These are phyloP conservation scores for Starmerella sirachaensis DNA, from an alignment of 805 yeast genomes.

Conservation along the genomic window DNA sequence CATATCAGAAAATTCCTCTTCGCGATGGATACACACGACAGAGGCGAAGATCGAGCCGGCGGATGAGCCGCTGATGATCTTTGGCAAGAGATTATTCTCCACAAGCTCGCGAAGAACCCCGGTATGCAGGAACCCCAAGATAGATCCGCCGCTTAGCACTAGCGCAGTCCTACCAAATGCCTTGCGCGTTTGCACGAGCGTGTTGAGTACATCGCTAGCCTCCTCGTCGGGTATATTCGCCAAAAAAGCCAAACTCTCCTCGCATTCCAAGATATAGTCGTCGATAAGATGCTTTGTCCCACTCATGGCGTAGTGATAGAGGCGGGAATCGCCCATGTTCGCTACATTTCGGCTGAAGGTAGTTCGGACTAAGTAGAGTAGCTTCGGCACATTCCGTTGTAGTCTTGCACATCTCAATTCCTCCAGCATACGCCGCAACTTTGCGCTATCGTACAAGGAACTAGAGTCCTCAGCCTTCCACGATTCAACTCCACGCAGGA, in stretches of 20 bases:
- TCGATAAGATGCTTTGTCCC: slow-evolving; percentile 82
- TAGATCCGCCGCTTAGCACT: slow-evolving; percentile 92
- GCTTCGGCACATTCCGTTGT: slow-evolving; percentile 43
- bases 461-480: slow-evolving; percentile 62
- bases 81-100: slow-evolving; percentile 66
- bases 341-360: slow-evolving; percentile 78
- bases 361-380: slow-evolving; percentile 69
- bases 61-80: slow-evolving; percentile 84
- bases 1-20: slow-evolving; percentile 52
- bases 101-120: slow-evolving; percentile 77
- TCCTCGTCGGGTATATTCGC: slow-evolving; percentile 30
- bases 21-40: slow-evolving; percentile 66
- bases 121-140: slow-evolving; percentile 83
- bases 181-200: slow-evolving; percentile 75
- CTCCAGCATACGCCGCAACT: slow-evolving; percentile 40
- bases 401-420: slow-evolving; percentile 51
- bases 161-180: slow-evolving; percentile 91
- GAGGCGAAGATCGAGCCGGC: slow-evolving; percentile 95
- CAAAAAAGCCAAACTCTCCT: slow-evolving; percentile 33
- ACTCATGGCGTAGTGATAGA: slow-evolving; percentile 65
- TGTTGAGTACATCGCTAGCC: slow-evolving; percentile 58
- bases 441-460: slow-evolving; percentile 58
- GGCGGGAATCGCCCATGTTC: slow-evolving; percentile 67
- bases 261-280: slow-evolving; percentile 71
- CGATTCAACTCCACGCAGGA: slow-evolving; percentile 43